Evolutionary conservation across 208 protist genomes (phyloP), one percentile per base, ranked within the genome.

Genomic region (Acanthamoeba quina): DNA sequence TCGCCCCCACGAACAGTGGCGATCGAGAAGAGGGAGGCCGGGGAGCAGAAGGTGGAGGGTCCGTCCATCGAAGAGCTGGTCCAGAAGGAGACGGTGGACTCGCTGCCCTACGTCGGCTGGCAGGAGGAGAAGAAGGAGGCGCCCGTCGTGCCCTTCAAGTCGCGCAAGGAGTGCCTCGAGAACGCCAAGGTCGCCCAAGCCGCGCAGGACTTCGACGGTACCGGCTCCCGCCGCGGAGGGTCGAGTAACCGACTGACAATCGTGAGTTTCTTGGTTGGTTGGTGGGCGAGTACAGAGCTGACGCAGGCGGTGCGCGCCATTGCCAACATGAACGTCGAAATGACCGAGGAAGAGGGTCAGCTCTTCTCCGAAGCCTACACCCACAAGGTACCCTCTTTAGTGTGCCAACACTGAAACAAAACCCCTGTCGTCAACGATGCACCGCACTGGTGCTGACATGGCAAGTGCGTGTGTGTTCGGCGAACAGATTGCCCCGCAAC

Each of bases 21-120:
- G 19, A 89, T 89, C 54, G 80, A 89, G 37, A 89, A 89, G 80
- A 58, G 80, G 24, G 80, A 89, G 24, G n/a, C 80, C 1, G 80
- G 80, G 0, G 80, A 89, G 52, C 15, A 34, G 47, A 31, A 47
- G 52, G 29, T 47, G 0, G n/a, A 89, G 29, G 80, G 52, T 5
- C 80, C 80, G 31, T 52, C 80, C 11, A 89, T 89, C 26, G 80
- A 89, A 24, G 80, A 89, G 17, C 56, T 89, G 49, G 80, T 89
- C 11, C 2, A 13, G 29, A 89, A 89, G 80, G 80, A 89, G 56
- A 66, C 47, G 17, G 80, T 89, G 49, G 80, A 89, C 56, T n/a
- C 17, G 56, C 56, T 89, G 24, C 52, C 47, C n/a, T 89, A 89
- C 31, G 56, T 89, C 52, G 80, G 80, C 29, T 89, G 80, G 80